Conservation (phyloP, 2,329 filamentous ascomycete genomes). For the Penicillium sp. region DNA sequence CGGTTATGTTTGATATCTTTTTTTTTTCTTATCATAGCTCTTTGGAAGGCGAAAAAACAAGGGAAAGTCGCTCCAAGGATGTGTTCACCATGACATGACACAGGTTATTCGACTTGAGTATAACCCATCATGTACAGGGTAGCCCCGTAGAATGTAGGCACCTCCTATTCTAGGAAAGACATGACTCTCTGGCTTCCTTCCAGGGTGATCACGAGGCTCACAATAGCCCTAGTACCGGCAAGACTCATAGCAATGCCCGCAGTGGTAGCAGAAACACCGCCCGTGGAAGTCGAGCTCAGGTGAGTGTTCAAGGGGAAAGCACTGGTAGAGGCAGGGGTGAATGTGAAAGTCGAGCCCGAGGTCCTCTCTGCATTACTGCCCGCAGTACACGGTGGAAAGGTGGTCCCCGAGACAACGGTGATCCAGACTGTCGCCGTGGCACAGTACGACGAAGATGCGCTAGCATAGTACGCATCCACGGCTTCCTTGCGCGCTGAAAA, state of each 20-base stretch:
- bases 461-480: not conserved
- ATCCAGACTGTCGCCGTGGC: not conserved
- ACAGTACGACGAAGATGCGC: not conserved
- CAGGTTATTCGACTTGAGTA: not conserved
- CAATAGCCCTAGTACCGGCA: not conserved
- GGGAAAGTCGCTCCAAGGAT: not conserved
- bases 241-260: not conserved
- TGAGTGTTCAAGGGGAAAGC: not conserved
- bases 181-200: not conserved
- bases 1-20: slow-evolving; percentile 22
- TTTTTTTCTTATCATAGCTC: slow-evolving; percentile 17
- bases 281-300: not conserved
- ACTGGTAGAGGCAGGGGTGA: not conserved
- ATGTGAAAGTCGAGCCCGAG: not conserved
- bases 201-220: not conserved
- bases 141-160: not conserved
- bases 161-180: not conserved
- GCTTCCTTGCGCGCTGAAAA: not conserved
- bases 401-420: not conserved
- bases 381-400: not conserved
- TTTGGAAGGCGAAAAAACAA: slow-evolving; percentile 3
- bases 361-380: not conserved
- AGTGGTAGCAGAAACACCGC: not conserved
- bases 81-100: not conserved
- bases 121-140: not conserved